Conservation (phyloP, 2,329 filamentous ascomycete species). For the Arthrobotrys sinensis region DNA sequence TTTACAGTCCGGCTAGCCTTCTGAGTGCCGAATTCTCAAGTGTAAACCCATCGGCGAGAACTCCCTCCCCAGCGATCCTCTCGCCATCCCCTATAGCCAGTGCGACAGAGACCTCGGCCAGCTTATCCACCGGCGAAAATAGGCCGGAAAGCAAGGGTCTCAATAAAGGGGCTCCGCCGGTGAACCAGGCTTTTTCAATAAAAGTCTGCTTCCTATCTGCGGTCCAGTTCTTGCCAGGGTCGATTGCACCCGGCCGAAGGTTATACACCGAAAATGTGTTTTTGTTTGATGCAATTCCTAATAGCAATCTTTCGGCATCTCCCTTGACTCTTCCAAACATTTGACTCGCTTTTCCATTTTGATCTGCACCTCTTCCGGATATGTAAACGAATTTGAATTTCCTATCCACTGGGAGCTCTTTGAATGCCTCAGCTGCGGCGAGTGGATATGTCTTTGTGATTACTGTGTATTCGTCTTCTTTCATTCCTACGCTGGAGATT, state of each 20-base stretch:
- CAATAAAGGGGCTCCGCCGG: conserved; percentile 64
- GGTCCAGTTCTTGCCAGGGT: conserved; percentile 66
- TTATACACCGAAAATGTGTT: conserved; percentile 72
- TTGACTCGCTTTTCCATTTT: conserved; percentile 70
- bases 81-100: conserved; percentile 71
- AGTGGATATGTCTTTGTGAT: conserved; percentile 79
- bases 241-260: conserved; percentile 75
- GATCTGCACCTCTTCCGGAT: conserved; percentile 73
- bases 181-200: conserved; percentile 66
- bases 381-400: conserved; percentile 81
- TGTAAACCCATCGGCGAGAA: conserved; percentile 66
- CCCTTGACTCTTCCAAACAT: conserved; percentile 78
- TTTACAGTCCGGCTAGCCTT: conserved; percentile 22
- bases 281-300: conserved; percentile 70
- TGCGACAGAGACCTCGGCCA: conserved; percentile 70
- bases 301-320: conserved; percentile 75
- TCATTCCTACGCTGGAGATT: conserved; percentile 60
- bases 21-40: conserved; percentile 43
- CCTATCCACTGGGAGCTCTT: conserved; percentile 68
- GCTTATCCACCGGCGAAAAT: conserved; percentile 69
- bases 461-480: conserved; percentile 74
- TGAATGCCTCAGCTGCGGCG: conserved; percentile 76
- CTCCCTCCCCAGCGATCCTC: conserved; percentile 66
- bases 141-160: conserved; percentile 65
- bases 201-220: conserved; percentile 46